Base-by-base conservation (phyloP, 139 green algal genomes). In the Microglena sp. region DNA sequence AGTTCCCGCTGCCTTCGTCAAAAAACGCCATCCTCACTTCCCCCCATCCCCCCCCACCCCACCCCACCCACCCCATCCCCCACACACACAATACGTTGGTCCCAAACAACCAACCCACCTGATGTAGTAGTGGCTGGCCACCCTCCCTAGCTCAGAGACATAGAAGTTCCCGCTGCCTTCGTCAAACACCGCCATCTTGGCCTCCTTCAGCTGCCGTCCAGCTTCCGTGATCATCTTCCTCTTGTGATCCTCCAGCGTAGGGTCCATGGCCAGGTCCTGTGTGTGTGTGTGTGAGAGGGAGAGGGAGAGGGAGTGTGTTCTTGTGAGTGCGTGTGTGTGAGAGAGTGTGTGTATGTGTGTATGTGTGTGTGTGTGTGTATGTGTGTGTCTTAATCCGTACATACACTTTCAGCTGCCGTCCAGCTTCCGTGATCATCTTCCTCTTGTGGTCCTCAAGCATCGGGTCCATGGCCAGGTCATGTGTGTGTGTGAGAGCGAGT, bases 11-110 rank as follows among this genome's bases (percentile, higher is more conserved):
- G n/a, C 69, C 64, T 69, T 94, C 85, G 70, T 90, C 78, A 73
- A 92, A 97, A 60, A 91, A 82, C 27, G 90, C 81, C 89, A 97
- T 96, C 74, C 87, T 84, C n/a, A n/a, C n/a, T n/a, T n/a, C n/a
- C n/a, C n/a, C n/a, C n/a, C n/a, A n/a, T n/a, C n/a, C n/a, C n/a
- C n/a, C n/a, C n/a, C n/a, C n/a, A n/a, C n/a, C n/a, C n/a, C n/a
- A n/a, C n/a, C n/a, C n/a, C n/a, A n/a, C n/a, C n/a, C n/a, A n/a
- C n/a, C n/a, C n/a, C n/a, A n/a, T n/a, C n/a, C n/a, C n/a, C n/a
- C n/a, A n/a, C n/a, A n/a, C n/a, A n/a, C n/a, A n/a, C n/a, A n/a
- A n/a, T n/a, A n/a, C n/a, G n/a, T n/a, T n/a, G n/a, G n/a, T n/a
- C n/a, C n/a, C n/a, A n/a, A n/a, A n/a, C n/a, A n/a, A n/a, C n/a